Percentiles rank a stretch among this genome's conserved stretches.
Evolutionary conservation across 306 rosid genomes (phyloP).

Genomic region (Lithocarpus polystachyus): DNA sequence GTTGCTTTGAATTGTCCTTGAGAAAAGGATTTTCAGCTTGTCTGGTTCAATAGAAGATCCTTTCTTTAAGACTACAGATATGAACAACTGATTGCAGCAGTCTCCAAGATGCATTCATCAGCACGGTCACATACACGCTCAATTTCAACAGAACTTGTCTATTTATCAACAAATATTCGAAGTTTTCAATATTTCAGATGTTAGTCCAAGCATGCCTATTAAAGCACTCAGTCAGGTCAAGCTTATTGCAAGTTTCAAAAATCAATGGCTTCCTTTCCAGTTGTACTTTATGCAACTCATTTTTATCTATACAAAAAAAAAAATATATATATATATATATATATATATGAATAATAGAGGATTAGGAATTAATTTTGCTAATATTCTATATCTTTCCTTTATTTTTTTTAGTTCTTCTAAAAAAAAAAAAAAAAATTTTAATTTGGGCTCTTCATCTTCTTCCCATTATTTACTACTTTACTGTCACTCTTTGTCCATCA

Average conservation of each 20-base stretch:
- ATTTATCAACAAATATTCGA: constrained; percentile 9
- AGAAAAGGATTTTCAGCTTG: constrained; percentile 44
- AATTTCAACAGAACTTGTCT: constrained; percentile 75
- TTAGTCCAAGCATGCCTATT: neutral
- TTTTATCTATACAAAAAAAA: no score
- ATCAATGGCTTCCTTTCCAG: no score
- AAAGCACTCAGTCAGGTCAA: neutral
- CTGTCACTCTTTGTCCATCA: no score
- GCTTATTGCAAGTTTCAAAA: no score
- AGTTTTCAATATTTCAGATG: neutral
- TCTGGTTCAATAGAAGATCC: constrained; percentile 46
- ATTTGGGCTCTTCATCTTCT: no score
- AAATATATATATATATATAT: neutral
- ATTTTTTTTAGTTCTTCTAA: no score
- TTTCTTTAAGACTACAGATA: constrained; percentile 57
- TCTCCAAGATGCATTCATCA: constrained; percentile 63
- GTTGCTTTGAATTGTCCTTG: constrained; percentile 67
- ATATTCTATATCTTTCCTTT: no score
- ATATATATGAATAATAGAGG: no score
- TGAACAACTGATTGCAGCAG: constrained; percentile 58
- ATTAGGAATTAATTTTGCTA: no score
- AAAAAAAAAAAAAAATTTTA: no score
- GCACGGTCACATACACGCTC: constrained; percentile 67
- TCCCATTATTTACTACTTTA: no score
- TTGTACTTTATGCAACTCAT: no score